phyloP scores from a whole-genome alignment of 306 rosid species.

The Trifolium dubium region DNA sequence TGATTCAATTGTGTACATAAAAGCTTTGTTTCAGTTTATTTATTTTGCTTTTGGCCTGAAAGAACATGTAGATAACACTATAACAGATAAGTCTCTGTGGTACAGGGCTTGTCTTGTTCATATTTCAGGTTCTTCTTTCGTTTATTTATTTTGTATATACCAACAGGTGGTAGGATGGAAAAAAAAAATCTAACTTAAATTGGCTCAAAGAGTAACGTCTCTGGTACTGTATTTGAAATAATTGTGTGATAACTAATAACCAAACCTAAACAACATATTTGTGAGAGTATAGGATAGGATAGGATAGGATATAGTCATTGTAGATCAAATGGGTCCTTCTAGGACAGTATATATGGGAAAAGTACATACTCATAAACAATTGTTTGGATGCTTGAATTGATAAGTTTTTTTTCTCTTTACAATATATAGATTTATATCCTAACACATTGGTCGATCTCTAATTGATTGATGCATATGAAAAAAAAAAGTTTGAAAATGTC shows the following conservation, averaged over 20 bases:
- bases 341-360: background rate
- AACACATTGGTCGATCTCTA: too few species aligned
- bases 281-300: background rate
- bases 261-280: background rate
- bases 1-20: conserved; percentile 30
- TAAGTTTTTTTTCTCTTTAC: background rate
- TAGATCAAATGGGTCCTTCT: background rate
- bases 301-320: background rate
- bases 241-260: background rate
- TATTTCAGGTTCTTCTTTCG: conserved; percentile 32
- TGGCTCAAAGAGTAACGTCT: background rate
- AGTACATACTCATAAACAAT: background rate
- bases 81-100: conserved; percentile 38
- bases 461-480: too few species aligned
- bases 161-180: conserved; percentile 13
- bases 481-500: too few species aligned
- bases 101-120: conserved; percentile 43
- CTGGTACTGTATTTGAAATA: background rate
- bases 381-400: background rate
- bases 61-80: conserved; percentile 59
- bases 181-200: conserved; percentile 11
- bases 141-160: conserved; percentile 36
- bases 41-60: conserved; percentile 42
- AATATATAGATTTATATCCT: conserved; percentile 49
- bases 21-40: conserved; percentile 11